A percentile compares a stretch with the other conserved stretches of the same genome.
phyloP scores from a whole-genome alignment of 2,329 filamentous ascomycete species.

The Exophiala sideris region DNA sequence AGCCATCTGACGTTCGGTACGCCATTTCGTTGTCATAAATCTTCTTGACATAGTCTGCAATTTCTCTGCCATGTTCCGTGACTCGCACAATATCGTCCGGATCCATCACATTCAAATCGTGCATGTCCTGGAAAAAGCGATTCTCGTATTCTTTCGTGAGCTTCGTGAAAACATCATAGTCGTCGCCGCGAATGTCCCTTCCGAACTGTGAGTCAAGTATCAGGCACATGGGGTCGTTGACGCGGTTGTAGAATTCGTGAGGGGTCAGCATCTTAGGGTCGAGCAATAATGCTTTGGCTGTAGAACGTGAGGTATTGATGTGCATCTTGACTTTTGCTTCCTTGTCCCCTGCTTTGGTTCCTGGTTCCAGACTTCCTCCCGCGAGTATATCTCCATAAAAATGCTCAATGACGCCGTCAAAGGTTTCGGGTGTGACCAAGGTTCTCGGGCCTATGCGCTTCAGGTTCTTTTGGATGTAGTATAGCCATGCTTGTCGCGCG shows the following conservation, averaged over 20 bases:
- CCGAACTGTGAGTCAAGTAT: slow-evolving; percentile 69
- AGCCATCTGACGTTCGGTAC: slow-evolving; percentile 71
- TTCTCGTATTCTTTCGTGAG: slow-evolving; percentile 81
- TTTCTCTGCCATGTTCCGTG: slow-evolving; percentile 87
- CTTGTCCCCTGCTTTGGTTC: slow-evolving; percentile 62
- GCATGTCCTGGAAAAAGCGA: slow-evolving; percentile 87
- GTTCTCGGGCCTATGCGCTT: slow-evolving; percentile 45
- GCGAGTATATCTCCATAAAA: slow-evolving; percentile 54
- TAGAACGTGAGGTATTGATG: slow-evolving; percentile 59
- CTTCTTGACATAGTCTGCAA: slow-evolving; percentile 77
- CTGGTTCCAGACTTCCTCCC: slow-evolving; percentile 54
- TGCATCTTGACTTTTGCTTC: slow-evolving; percentile 92
- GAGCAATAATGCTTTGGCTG: slow-evolving; percentile 50
- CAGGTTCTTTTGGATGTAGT: slow-evolving; percentile 67
- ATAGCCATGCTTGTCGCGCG: slow-evolving; percentile 51
- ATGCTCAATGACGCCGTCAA: slow-evolving; percentile 47
- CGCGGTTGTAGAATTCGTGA: slow-evolving; percentile 54
- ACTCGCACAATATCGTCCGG: slow-evolving; percentile 82
- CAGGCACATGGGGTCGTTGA: slow-evolving; percentile 70
- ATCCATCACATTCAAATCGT: slow-evolving; percentile 75
- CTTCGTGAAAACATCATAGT: slow-evolving; percentile 78
- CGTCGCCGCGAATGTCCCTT: slow-evolving; percentile 54
- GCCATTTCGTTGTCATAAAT: slow-evolving; percentile 84
- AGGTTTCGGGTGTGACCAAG: slow-evolving; percentile 43
- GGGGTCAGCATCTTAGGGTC: slow-evolving; percentile 27